Base-by-base conservation (phyloP, 257 asterid genomes). In the Penstemon davidsonii region DNA sequence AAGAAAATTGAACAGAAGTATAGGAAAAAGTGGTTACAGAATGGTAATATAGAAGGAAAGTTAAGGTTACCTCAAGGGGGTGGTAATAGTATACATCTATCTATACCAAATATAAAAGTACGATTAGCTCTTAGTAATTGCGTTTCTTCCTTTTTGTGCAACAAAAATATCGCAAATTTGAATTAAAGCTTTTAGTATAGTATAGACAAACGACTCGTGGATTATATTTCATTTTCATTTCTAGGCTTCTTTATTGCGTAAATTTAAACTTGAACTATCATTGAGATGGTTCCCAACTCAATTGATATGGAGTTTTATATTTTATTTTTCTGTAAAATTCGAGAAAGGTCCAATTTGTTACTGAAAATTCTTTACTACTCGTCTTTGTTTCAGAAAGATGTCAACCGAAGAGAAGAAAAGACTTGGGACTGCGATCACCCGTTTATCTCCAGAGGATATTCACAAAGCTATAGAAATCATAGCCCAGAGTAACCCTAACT, bases 331-430 rank as follows among this genome's bases (percentile, higher is more conserved):
- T 12, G 3, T 8, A 5, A 4, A 8, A 55, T 33, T 33, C 43
- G 25, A 55, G 40, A 1, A 55, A 25, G 11, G 7, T 19, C 6
- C 60, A 19, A 15, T 3, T 55, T 19, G 38, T 55, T 55, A 55
- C 37, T 55, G 12, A 3, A 15, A 6, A 3, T 0, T 55, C 18
- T 37, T 51, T 39, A 36, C 6, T 55, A 33, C 38, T 9, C 51
- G 69, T 65, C 36, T 46, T 60, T 72, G 41, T 55, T 75, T 72
- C 87, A 87, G 98, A 73, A 89, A 89, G 80, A 82, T 91, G 83
- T 77, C 98, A 7, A 83, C 82, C 0, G 95, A 91, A 62, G 98
- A 91, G 78, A 91, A 87, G 84, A 89, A 79, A 84, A 86, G 79
- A 53, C 91, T 91, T 25, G 96, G 95, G 57, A 78, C 67, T 62